phyloP scores from a whole-genome alignment of 768 basidiomycete species.

The Coprinellus aureogranulatus region DNA sequence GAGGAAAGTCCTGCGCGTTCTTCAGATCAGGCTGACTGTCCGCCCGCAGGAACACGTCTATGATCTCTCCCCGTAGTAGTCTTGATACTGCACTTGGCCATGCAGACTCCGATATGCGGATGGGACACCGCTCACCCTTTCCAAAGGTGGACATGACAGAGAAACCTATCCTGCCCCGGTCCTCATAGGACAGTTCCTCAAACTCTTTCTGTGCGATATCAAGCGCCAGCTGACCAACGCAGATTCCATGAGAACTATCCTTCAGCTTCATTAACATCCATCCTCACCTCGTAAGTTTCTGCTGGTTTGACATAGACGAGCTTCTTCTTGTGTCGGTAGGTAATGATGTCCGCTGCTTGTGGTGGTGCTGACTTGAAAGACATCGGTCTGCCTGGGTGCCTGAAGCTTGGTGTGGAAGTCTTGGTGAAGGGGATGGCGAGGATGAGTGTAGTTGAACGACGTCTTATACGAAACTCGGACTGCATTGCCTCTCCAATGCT shows the following conservation, averaged over 20 bases:
- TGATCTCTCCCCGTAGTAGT: slow-evolving; percentile 45
- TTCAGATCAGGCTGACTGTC: slow-evolving; percentile 14
- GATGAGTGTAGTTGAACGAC: too few relatives aligned
- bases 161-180: slow-evolving; percentile 45
- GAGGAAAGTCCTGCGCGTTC: slow-evolving; percentile 20
- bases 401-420: neutral
- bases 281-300: slow-evolving; percentile 40
- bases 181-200: slow-evolving; percentile 34
- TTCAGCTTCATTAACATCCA: neutral
- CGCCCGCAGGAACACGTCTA: slow-evolving; percentile 42
- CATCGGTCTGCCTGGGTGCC: neutral
- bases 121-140: slow-evolving; percentile 30
- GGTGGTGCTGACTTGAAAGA: slow-evolving; percentile 20
- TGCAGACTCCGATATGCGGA: slow-evolving; percentile 51
- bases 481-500: too few relatives aligned
- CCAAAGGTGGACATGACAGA: slow-evolving; percentile 31
- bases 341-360: slow-evolving; percentile 44
- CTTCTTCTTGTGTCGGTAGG: slow-evolving; percentile 41
- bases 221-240: slow-evolving; percentile 44
- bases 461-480: too few relatives aligned
- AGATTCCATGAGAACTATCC: neutral
- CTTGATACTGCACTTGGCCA: slow-evolving; percentile 43
- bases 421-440: too few relatives aligned
- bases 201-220: slow-evolving; percentile 51
- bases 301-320: slow-evolving; percentile 54